A percentile compares a stretch with the other conserved stretches of the same genome.
Evolutionary conservation across 805 yeast genomes (phyloP).

Genomic region (Starmerella apis): DNA sequence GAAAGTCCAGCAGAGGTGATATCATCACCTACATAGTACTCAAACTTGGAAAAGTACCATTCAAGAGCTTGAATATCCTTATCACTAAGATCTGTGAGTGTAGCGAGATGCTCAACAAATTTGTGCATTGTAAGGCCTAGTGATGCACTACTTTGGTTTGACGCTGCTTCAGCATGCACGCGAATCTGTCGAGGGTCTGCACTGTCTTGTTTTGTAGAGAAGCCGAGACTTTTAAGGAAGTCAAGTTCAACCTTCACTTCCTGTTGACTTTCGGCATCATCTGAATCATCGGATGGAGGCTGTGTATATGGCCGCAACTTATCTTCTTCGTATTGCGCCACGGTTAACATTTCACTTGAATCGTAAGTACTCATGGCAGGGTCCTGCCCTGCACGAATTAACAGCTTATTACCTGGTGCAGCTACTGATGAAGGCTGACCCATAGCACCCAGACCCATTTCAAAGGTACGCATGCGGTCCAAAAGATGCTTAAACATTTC

Average conservation of each 20-base stretch:
- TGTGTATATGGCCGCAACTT: conserved; percentile 29
- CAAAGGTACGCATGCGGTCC: conserved; percentile 31
- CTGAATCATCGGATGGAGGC: conserved; percentile 11
- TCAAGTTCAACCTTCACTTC: conserved; percentile 28
- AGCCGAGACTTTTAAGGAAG: conserved; percentile 29
- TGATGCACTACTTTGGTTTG: conserved; percentile 28
- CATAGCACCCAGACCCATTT: conserved; percentile 27
- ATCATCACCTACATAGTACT: conserved; percentile 32
- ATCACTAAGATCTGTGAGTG: conserved; percentile 30
- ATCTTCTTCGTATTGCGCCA: conserved; percentile 33
- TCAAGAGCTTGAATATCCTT: conserved; percentile 32
- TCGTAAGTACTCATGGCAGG: conserved; percentile 31
- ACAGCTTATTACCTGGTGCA: conserved; percentile 33
- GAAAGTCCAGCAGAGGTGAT: conserved; percentile 32
- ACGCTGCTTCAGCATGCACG: conserved; percentile 31
- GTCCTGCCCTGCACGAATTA: conserved; percentile 34
- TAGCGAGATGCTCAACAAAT: conserved; percentile 29
- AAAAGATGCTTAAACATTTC: conserved; percentile 32
- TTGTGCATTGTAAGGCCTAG: conserved; percentile 34
- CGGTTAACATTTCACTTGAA: conserved; percentile 28
- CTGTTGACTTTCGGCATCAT: conserved; percentile 20
- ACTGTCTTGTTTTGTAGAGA: conserved; percentile 14
- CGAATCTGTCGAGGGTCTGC: conserved; percentile 18
- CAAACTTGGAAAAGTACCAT: conserved; percentile 37
- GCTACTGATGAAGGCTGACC: conserved; percentile 17